Base-by-base conservation (phyloP, 1,284 basidiomycete species). In the Puccinia hordei region DNA sequence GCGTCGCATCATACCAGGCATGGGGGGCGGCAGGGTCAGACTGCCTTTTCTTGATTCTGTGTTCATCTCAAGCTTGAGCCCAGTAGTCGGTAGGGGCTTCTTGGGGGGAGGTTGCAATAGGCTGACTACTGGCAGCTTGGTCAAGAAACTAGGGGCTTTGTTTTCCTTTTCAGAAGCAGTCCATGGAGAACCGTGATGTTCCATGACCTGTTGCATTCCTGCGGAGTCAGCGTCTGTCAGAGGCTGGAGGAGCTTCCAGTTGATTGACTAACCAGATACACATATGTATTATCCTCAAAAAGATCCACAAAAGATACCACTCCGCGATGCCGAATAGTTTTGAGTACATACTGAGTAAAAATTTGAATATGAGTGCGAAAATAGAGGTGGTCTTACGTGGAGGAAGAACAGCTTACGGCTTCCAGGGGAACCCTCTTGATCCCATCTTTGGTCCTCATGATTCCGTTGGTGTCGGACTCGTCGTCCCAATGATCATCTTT, bases 131-230 rank as follows among this genome's bases (percentile, higher is more conserved):
- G 77, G 53, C 5, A 66, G 30, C 41, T 59, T 53, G 24, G 49
- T 65, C 46, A 59, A 24, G 46, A 78, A 38, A 61, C 71, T 27
- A 53, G 73, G 41, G 8, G 71, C n/a, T 30, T 57, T 79, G 41
- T 79, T 79, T 38, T 79, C 76, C 51, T 79, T 69, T 38, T 74
- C 73, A 15, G 63, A 53, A 22, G 51, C 66, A 15, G 61, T 75
- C 85, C 85, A 85, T 2, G 84, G 84, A 2, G 83, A 82, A 27
- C 85, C 85, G 61, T 85, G 85, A 49, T 83, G 82, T 82, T 85
- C 85, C 84, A 85, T 85, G 61, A 85, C 83, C 81, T 83, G 69
- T 49, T 2, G 2, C 46, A 19, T 49, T 49, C 2, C 17, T 49
- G 46, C 17, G 17, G 17, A 55, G 8, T 24, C 19, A 55, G 53